phyloP scores from a whole-genome alignment of 345 rosid genomes.

The Cardamine occulta region DNA sequence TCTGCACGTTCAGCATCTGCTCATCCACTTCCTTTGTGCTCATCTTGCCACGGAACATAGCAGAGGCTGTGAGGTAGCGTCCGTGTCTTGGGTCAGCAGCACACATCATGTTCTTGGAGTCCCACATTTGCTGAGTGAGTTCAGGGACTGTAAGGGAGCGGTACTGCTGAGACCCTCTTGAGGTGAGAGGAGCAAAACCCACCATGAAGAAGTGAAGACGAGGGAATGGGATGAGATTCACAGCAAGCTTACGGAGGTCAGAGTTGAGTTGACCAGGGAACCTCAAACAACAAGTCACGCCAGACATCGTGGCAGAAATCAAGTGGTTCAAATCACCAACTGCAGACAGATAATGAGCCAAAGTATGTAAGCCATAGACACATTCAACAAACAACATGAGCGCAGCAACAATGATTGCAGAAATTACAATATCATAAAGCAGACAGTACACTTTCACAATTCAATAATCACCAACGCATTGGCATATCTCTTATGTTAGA shows the following conservation, averaged over 20 bases:
- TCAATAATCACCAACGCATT: not conserved
- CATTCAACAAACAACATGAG: not conserved
- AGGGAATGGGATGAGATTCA: conserved; percentile 31
- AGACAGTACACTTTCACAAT: not conserved
- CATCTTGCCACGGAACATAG: conserved; percentile 54
- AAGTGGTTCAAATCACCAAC: conserved; percentile 48
- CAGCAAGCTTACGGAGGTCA: conserved; percentile 30
- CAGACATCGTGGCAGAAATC: conserved; percentile 24
- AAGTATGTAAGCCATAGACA: not conserved
- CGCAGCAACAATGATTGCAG: not conserved
- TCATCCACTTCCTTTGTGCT: conserved; percentile 42
- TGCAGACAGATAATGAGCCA: conserved; percentile 38
- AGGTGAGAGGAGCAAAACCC: conserved; percentile 46
- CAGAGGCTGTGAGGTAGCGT: conserved; percentile 47
- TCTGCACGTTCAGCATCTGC: conserved; percentile 30
- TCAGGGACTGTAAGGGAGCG: conserved; percentile 42
- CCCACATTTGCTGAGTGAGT: conserved; percentile 50
- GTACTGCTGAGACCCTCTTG: conserved; percentile 51
- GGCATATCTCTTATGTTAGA: not conserved
- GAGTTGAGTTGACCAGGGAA: conserved; percentile 33
- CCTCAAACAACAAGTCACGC: conserved; percentile 31
- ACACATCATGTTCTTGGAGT: conserved; percentile 39
- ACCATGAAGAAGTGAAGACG: conserved; percentile 34
- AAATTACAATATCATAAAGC: not conserved
- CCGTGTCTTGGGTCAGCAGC: conserved; percentile 48